Evolutionary conservation across 495 filamentous ascomycete species (phyloP), one percentile per base, ranked within the genome.

Genomic region (Penicillium atrosanguineum): DNA sequence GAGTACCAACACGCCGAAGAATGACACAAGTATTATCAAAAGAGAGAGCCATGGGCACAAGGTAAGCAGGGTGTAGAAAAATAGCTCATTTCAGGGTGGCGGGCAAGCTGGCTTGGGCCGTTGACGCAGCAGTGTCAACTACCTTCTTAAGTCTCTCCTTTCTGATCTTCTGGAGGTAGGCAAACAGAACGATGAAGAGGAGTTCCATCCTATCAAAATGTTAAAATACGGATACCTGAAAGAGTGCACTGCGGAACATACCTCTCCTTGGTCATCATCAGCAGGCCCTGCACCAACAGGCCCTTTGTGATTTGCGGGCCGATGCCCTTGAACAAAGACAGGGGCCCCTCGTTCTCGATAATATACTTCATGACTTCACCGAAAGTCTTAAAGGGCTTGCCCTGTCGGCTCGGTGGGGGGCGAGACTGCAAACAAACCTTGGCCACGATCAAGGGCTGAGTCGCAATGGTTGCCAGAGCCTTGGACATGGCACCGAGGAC

Each of bases 211-310:
- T 95, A 59, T 8, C 46, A 23, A 7, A 40, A 38, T 3, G 52
- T 78, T 55, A 77, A 71, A 42, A 59, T 40, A 18, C 18, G 28
- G 8, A 38, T 28, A 40, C 23, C 31, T 18, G 23, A 43, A n/a
- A 34, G n/a, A 19, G 44, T 48, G 26, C 29, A 15, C 16, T 15
- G 46, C 4, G 3, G 20, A 31, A 69, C 83, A 55, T 80, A 95
- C 91, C 91, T 83, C 72, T 99, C 95, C 76, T 99, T 99, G 4
- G 90, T 95, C 94, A 97, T 99, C 94, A 99, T 99, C 21, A 99
- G 75, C 44, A 97, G 76, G 48, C 94, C 94, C 64, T 99, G 94
- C 6, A 99, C 94, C 42, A 97, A 61, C 41, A 99, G 73, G 16
- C 95, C 94, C 71, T 99, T 99, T 43, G 88, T 62, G 45, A 99